A percentile compares a stretch with the other conserved stretches of the same genome.
Evolutionary conservation across 108 stramenopile genomes (phyloP).

Genomic region (Cyclostephanos invisitatus): DNA sequence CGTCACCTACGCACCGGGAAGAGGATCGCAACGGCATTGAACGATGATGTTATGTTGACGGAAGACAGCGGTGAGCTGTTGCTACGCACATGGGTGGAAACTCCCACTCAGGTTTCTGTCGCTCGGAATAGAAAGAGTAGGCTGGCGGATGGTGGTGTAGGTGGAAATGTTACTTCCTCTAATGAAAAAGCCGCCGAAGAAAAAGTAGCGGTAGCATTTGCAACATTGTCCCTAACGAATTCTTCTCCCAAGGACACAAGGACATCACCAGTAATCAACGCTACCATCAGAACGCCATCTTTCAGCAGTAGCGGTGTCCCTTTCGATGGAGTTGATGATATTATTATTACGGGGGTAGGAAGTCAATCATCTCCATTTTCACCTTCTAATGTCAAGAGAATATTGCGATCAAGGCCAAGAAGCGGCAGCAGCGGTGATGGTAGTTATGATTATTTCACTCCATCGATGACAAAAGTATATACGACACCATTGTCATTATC

Average conservation of each 20-base stretch:
- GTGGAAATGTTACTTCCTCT: neutral
- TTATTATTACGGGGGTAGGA: neutral
- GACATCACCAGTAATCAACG: neutral
- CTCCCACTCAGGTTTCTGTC: constrained; percentile 32
- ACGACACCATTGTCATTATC: neutral
- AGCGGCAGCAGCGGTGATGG: neutral
- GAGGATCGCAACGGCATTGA: constrained; percentile 30
- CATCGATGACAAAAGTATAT: neutral
- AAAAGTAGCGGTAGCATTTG: neutral
- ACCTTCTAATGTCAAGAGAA: constrained; percentile 47
- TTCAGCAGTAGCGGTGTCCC: neutral
- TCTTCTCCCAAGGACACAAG: neutral
- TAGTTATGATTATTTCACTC: neutral
- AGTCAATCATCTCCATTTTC: constrained; percentile 33
- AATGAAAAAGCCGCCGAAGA: neutral
- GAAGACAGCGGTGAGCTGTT: constrained; percentile 18
- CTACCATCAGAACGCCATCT: neutral
- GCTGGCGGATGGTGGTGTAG: neutral
- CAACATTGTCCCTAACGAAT: neutral
- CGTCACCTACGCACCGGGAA: constrained; percentile 28
- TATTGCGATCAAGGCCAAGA: constrained; percentile 2
- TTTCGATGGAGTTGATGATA: neutral
- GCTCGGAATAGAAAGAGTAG: constrained; percentile 1
- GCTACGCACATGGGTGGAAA: constrained; percentile 41
- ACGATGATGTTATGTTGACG: constrained; percentile 23